Evolutionary conservation across 345 rosid genomes (phyloP).

Genomic region (Rhizophora apiculata): DNA sequence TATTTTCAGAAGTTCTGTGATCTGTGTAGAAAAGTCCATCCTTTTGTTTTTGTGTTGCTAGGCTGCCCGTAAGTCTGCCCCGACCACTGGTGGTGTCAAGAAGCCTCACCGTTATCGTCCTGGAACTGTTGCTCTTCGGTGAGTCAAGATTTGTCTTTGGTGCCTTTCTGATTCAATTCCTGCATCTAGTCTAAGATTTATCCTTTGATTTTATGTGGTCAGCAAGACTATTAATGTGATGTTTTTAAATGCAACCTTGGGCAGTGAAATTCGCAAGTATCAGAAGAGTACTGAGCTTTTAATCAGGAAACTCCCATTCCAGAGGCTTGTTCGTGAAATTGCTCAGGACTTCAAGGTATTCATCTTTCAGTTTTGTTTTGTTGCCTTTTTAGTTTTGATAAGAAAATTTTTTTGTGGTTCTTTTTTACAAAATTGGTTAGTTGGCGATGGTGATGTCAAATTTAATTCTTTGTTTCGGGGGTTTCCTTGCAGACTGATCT

Average conservation of each 20-base stretch:
- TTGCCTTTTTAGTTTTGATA: background rate
- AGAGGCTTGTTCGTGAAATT: conserved; percentile 26
- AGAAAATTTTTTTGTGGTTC: background rate
- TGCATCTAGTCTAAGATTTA: background rate
- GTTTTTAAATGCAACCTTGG: background rate
- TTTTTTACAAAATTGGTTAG: background rate
- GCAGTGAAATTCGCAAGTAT: conserved; percentile 21
- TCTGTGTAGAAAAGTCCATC: background rate
- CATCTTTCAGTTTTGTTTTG: too few relatives aligned
- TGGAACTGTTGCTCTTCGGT: conserved; percentile 27
- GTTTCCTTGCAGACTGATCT: conserved; percentile 10
- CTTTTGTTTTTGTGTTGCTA: background rate
- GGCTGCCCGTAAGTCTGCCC: conserved; percentile 28
- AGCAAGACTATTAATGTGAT: too few relatives aligned
- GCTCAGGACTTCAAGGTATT: conserved; percentile 23
- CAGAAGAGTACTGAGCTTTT: conserved; percentile 19
- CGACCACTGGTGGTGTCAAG: conserved; percentile 23
- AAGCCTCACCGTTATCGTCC: conserved; percentile 25
- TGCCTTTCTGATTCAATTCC: background rate
- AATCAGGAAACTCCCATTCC: conserved; percentile 17
- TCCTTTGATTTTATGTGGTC: background rate
- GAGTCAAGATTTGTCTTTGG: background rate
- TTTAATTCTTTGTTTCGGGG: background rate
- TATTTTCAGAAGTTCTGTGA: background rate
- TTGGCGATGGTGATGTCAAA: too few relatives aligned